Percentiles rank a stretch among this genome's conserved stretches.
Conservation (phyloP, 2,329 filamentous ascomycete genomes). For the Sporothrix luriei region DNA sequence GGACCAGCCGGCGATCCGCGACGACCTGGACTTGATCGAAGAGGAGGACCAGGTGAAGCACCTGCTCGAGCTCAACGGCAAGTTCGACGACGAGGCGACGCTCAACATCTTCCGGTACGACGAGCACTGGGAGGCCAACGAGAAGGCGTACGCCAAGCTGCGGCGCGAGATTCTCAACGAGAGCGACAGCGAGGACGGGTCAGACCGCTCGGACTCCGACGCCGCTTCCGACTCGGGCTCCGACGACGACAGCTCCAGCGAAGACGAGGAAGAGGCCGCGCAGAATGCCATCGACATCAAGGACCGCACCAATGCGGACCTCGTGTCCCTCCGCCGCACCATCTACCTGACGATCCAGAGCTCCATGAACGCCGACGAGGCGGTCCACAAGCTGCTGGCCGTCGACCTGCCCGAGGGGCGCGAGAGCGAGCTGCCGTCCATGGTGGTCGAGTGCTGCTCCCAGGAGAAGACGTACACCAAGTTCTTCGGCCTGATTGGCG, state of each 20-base stretch:
- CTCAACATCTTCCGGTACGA: slow-evolving; percentile 97
- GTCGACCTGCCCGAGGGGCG: slow-evolving; percentile 84
- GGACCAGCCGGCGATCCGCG: slow-evolving; percentile 85
- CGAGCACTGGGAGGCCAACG: slow-evolving; percentile 83
- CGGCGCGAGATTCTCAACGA: slow-evolving; percentile 95
- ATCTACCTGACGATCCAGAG: slow-evolving; percentile 99
- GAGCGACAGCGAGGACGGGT: slow-evolving; percentile 71
- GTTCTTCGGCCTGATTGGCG: slow-evolving; percentile 92
- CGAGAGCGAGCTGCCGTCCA: slow-evolving; percentile 88
- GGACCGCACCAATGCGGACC: slow-evolving; percentile 93
- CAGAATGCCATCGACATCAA: slow-evolving; percentile 91
- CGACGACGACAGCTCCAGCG: slow-evolving; percentile 58
- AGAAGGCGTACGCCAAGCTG: slow-evolving; percentile 84
- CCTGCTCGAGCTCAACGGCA: slow-evolving; percentile 76
- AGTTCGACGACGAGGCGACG: slow-evolving; percentile 80
- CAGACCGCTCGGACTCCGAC: slow-evolving; percentile 56
- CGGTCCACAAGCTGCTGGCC: slow-evolving; percentile 94
- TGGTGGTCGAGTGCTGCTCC: slow-evolving; percentile 96
- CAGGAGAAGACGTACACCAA: slow-evolving; percentile 98
- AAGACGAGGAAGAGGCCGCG: slow-evolving; percentile 72
- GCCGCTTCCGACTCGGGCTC: slow-evolving; percentile 50
- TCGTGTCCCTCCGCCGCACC: slow-evolving; percentile 88
- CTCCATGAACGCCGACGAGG: slow-evolving; percentile 93
- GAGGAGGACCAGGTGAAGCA: slow-evolving; percentile 99
- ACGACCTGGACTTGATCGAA: slow-evolving; percentile 92